Evolutionary conservation across 768 basidiomycete species (phyloP).

Genomic region (Dentipellis fragilis): DNA sequence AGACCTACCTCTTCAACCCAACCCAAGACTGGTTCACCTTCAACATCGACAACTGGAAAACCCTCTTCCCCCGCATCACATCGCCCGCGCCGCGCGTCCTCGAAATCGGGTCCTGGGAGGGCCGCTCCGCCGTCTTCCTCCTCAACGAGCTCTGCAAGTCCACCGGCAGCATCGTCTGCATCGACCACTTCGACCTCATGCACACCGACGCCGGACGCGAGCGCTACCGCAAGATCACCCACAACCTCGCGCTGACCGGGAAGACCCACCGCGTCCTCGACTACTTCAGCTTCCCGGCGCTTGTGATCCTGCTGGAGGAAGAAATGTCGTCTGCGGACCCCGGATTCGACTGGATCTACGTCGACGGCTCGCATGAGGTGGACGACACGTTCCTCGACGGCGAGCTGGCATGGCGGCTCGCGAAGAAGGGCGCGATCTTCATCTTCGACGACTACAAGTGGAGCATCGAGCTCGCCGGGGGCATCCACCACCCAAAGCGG

Average conservation of each 20-base stretch:
- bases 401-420: slow-evolving; percentile 47
- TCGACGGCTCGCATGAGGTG: slow-evolving; percentile 51
- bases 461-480: slow-evolving; percentile 36
- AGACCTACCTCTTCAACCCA: slow-evolving; percentile 31
- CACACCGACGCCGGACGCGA: slow-evolving; percentile 35
- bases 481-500: slow-evolving; percentile 43
- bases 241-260: slow-evolving; percentile 38
- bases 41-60: slow-evolving; percentile 34
- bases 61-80: slow-evolving; percentile 28
- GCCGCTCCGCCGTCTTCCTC: slow-evolving; percentile 50
- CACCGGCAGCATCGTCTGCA: slow-evolving; percentile 38
- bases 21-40: slow-evolving; percentile 50
- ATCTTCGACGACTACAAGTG: slow-evolving; percentile 54
- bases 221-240: slow-evolving; percentile 31
- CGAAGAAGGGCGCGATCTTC: slow-evolving; percentile 37
- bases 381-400: slow-evolving; percentile 54
- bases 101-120: slow-evolving; percentile 56
- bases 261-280: slow-evolving; percentile 34
- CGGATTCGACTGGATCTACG: slow-evolving; percentile 51
- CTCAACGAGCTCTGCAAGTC: slow-evolving; percentile 34
- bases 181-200: slow-evolving; percentile 53
- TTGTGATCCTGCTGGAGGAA: slow-evolving; percentile 37
- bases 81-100: slow-evolving; percentile 35
- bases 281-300: slow-evolving; percentile 43
- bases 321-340: slow-evolving; percentile 25